Evolutionary conservation across 345 rosid genomes (phyloP).

Genomic region (Arabidopsis arenosa): DNA sequence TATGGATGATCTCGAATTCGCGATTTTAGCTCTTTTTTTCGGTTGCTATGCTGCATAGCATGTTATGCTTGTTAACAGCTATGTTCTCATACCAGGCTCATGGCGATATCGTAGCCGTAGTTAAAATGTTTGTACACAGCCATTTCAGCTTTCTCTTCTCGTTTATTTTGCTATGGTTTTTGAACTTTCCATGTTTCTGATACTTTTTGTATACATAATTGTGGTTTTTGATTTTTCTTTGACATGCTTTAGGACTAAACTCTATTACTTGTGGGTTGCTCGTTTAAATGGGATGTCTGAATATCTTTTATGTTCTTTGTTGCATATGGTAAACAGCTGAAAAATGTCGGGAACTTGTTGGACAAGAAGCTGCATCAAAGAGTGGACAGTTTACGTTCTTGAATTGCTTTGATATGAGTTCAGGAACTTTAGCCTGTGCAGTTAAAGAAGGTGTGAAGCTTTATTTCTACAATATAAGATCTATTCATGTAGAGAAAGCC

Average conservation of each 20-base stretch:
- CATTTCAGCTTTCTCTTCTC: background rate
- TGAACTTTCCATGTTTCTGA: background rate
- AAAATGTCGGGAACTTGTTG: slow-evolving; percentile 82
- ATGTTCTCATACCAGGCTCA: background rate
- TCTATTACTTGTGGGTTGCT: background rate
- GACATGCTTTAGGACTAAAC: background rate
- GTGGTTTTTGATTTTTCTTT: background rate
- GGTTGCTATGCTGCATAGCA: background rate
- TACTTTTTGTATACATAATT: background rate
- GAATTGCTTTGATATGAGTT: slow-evolving; percentile 90
- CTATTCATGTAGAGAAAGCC: slow-evolving; percentile 77
- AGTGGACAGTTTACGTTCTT: slow-evolving; percentile 88
- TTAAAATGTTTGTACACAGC: background rate
- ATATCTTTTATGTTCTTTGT: background rate
- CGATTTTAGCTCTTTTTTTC: background rate
- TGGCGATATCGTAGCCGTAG: background rate
- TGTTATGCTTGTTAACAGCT: background rate
- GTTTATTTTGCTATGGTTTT: too few species aligned
- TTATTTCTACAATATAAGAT: slow-evolving; percentile 78
- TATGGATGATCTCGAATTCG: background rate
- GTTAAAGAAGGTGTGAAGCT: slow-evolving; percentile 94
- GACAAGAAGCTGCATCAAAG: slow-evolving; percentile 80
- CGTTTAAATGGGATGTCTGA: background rate
- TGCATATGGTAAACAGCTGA: slow-evolving; percentile 60
- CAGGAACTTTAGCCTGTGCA: slow-evolving; percentile 77